Evolutionary conservation across 495 filamentous ascomycete species (phyloP), one percentile per base, ranked within the genome.

Genomic region (Penicillium antarcticum): DNA sequence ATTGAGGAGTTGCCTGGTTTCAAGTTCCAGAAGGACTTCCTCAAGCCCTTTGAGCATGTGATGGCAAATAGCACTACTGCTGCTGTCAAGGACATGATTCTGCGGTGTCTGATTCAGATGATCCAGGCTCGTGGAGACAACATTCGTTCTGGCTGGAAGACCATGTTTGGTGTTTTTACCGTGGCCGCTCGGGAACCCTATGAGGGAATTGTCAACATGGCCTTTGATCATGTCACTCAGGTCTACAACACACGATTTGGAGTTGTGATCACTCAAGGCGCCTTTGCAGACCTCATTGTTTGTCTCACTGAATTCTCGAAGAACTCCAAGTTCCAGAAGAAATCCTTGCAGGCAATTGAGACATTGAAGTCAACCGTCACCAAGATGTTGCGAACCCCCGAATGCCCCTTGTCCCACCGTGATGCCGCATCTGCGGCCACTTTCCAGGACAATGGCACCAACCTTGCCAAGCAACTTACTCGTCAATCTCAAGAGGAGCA

Each of bases 11-110:
- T 99, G 53, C 88, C 94, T 0, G 95, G 95, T 56, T 99, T 99
- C 83, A 97, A 97, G 66, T 99, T 99, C 65, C 94, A 99, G 60
- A 99, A 99, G 65, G 94, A 99, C 60, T 97, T 99, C 71, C 77
- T 97, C 23, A 97, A 96, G 67, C 94, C 94, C 0, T 99, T 99
- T 54, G 91, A 97, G 70, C 89, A 97, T 68, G 89, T 99, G 58
- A 95, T 97, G 76, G 82, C 86, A 26, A 97, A 97, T 70, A 92
- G 90, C 51, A 88, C 69, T 48, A 86, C 91, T 42, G 86, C 95
- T 26, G 80, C 87, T 7, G 94, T 99, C 53, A 99, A 99, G 67
- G 94, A 99, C 60, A 96, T 97, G 91, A 89, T 95, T 29, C 77
- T 99, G 11, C 82, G 91, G n/a, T 99, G 95, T 64, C 75, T 99